Evolutionary conservation across 192 early-diverging fungal species (phyloP), one percentile per base, ranked within the genome.

Genomic region (Endogone sp.): DNA sequence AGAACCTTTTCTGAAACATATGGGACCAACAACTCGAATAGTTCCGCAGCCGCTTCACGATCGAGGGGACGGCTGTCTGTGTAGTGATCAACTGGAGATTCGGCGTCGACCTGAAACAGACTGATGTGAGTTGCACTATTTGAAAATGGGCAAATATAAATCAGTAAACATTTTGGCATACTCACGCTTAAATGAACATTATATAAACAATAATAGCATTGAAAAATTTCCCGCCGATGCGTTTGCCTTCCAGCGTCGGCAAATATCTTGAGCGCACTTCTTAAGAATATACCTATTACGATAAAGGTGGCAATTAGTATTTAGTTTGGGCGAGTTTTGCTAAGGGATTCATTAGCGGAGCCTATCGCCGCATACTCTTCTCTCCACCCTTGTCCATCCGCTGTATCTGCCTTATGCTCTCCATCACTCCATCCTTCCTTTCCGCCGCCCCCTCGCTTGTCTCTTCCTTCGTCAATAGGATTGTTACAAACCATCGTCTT

Each of bases 181-280:
- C 76, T 67, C 81, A 89, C 88, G 32, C 81, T 81, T 28, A 90
- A 68, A 28, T 76, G 72, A 20, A 86, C 76, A 29, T 82, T 82
- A 63, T 88, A 91, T 24, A 91, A 64, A 57, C 90, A 91, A 69
- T 86, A 78, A 58, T 86, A 89, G 58, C 87, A 89, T 68, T 91
- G 90, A 55, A 85, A 89, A 23, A 85, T 71, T 44, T 84, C 79
- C 49, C 75, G 71, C 3, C 78, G 71, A 57, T 85, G 79, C 29
- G 81, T 73, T 31, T 49, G 32, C 9, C 71, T 72, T 28, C 77
- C 70, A 25, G 77, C 67, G 49, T 71, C 70, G 4, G 77, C 73
- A 10, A 85, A 68, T 3, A 78, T 69, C 28, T 65, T 71, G 10
- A 83, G 60, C 20, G 75, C 68, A 44, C 81, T 70, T 20, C 78